These are phyloP conservation scores for Cryphonectria carpinicola DNA, from an alignment of 2,329 filamentous ascomycete species.

Conservation along the genomic window DNA sequence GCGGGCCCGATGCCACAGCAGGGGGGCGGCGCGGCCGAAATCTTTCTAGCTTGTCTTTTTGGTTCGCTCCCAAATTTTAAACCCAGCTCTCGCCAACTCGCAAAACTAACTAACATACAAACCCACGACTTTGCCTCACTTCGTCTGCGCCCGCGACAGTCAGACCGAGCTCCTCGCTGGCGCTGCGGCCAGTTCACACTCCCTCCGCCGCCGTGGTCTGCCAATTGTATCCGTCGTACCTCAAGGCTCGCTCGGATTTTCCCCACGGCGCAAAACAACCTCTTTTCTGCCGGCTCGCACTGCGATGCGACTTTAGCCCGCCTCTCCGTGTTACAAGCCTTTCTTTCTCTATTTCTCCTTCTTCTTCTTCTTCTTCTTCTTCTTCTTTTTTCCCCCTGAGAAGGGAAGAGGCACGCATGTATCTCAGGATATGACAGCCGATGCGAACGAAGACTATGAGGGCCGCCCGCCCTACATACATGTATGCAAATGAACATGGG, in stretches of 20 bases:
- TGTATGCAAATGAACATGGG: constrained; percentile 48
- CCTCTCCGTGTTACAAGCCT: constrained; percentile 7
- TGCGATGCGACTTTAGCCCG: constrained; percentile 24
- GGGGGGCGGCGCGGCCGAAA: constrained; percentile 27
- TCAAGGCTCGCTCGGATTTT: neutral
- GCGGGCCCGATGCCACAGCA: constrained; percentile 3
- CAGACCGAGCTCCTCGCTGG: constrained; percentile 19
- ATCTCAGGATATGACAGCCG: constrained; percentile 37
- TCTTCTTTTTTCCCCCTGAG: neutral
- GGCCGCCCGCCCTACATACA: constrained; percentile 66
- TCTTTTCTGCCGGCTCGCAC: constrained; percentile 13
- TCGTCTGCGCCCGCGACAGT: constrained; percentile 20
- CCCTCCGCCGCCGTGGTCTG: neutral
- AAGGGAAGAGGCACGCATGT: constrained; percentile 21
- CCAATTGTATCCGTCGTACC: constrained; percentile 10
- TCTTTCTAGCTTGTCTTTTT: constrained; percentile 31
- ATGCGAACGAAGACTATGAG: constrained; percentile 53
- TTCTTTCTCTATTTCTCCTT: neutral
- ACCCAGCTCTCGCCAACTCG: constrained; percentile 12
- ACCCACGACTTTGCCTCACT: constrained; percentile 3
- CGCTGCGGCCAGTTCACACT: constrained; percentile 17
- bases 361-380: neutral
- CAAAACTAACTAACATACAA: neutral
- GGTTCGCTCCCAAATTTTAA: constrained; percentile 23
- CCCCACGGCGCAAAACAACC: constrained; percentile 25